These are phyloP conservation scores for Trichoderma aggressivum DNA, from an alignment of 2,329 filamentous ascomycete species.

Conservation along the genomic window DNA sequence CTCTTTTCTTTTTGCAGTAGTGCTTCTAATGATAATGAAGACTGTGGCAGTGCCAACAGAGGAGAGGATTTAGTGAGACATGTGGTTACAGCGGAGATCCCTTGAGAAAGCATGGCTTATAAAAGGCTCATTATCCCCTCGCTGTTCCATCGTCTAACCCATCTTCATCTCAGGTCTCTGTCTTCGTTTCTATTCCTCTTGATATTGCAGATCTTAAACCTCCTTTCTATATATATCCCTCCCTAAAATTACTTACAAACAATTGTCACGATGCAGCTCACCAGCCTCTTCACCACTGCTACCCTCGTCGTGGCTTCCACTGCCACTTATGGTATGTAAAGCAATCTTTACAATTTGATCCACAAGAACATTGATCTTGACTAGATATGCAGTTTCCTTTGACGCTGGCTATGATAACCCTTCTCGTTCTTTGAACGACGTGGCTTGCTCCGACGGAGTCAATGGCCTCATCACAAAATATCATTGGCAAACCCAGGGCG, in stretches of 20 bases:
- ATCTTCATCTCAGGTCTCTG: background rate
- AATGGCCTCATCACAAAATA: slow-evolving; percentile 64
- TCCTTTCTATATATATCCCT: background rate
- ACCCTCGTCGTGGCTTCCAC: slow-evolving; percentile 35
- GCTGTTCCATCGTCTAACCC: background rate
- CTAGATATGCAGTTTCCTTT: slow-evolving; percentile 55
- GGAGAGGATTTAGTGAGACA: background rate
- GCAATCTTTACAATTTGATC: background rate
- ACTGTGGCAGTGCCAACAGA: background rate
- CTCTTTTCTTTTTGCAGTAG: background rate
- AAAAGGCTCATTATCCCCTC: background rate
- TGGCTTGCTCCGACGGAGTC: slow-evolving; percentile 65
- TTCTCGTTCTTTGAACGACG: slow-evolving; percentile 49
- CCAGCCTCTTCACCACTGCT: slow-evolving; percentile 39
- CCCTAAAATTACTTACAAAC: background rate
- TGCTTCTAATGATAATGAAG: background rate
- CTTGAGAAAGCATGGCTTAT: background rate
- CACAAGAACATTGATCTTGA: slow-evolving; percentile 3
- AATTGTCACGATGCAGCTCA: slow-evolving; percentile 38
- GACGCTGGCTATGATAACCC: slow-evolving; percentile 67
- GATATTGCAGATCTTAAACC: background rate
- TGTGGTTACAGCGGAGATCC: background rate
- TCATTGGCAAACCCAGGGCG: slow-evolving; percentile 54
- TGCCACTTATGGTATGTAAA: slow-evolving; percentile 34
- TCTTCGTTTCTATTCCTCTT: background rate